These are phyloP conservation scores for Bruguiera sexangula DNA, from an alignment of 345 rosid species.

Conservation along the genomic window DNA sequence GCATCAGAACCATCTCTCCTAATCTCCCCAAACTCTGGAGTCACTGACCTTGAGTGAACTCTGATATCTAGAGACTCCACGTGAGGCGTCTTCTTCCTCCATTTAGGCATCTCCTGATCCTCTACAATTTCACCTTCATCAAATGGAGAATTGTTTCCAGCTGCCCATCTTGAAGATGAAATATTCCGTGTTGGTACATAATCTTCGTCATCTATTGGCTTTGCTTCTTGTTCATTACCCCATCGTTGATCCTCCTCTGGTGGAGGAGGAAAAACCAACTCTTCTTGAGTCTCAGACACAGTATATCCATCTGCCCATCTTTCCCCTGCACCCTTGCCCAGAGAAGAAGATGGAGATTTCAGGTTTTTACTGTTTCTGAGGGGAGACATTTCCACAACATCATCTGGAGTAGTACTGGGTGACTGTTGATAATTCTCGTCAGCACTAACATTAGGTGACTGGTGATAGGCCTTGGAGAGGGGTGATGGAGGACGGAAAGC, in stretches of 20 bases:
- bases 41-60: conserved; percentile 40
- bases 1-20: conserved; percentile 56
- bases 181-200: conserved; percentile 75
- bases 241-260: conserved; percentile 31
- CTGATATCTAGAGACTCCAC: conserved; percentile 40
- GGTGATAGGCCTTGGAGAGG: conserved; percentile 39
- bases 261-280: conserved; percentile 28
- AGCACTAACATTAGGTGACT: conserved; percentile 33
- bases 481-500: conserved; percentile 63
- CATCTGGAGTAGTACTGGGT: conserved; percentile 39
- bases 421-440: conserved; percentile 26
- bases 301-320: conserved; percentile 20
- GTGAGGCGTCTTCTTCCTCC: conserved; percentile 52
- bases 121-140: conserved; percentile 88
- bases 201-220: conserved; percentile 61
- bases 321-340: conserved; percentile 27
- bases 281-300: conserved; percentile 37
- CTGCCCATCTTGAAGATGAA: conserved; percentile 96
- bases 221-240: conserved; percentile 40
- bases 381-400: conserved; percentile 38
- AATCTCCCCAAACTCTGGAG: conserved; percentile 59
- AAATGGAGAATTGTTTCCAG: conserved; percentile 75
- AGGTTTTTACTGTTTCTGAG: conserved; percentile 26
- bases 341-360: conserved; percentile 30
- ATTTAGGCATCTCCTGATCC: conserved; percentile 54